Evolutionary conservation across 495 filamentous ascomycete genomes (phyloP), one percentile per base, ranked within the genome.

Genomic region (Hypoxylon rickii): DNA sequence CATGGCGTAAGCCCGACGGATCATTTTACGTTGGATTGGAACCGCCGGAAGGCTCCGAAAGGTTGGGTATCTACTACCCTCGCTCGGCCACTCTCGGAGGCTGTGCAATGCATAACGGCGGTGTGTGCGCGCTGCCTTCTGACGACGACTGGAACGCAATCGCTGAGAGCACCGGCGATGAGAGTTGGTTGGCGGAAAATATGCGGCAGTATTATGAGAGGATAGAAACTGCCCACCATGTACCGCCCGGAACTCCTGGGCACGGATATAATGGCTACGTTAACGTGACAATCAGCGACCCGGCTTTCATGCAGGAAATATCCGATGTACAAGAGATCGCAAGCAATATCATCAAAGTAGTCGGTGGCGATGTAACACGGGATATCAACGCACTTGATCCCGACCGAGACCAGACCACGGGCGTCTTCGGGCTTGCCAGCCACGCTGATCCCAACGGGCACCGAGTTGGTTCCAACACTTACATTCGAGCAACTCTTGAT

Each of bases 21-120:
- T 73, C 72, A 5, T 77, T 78, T 52, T 78, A 78, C 51, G 69
- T 78, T 49, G 76, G 76, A n/a, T 46, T 69, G 0, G 67, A 77
- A 18, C 76, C 76, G 5, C 76, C 76, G 0, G 57, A 61, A 40
- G 73, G 69, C 3, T 74, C 76, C 3, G 72, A 73, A 47, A 62
- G 64, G 11, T 66, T 78, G 7, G 76, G 76, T 0, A 74, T 78
- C 11, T 75, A 75, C 57, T 79, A 79, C 39, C 76, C 76, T 7
- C 72, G 76, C 17, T 72, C 74, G 13, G 76, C 67, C 21, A 75
- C 75, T 1, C 66, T 79, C 12, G 76, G 76, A 26, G 76, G 76
- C 5, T 78, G 73, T 38, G 76, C 74, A n/a, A 77, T 76, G 72
- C 75, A 78, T 55, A 79, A 79, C 38, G 76, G 69, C 12, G 73